Conservation (phyloP, 257 asterid genomes). For the Solanum etuberosum region DNA sequence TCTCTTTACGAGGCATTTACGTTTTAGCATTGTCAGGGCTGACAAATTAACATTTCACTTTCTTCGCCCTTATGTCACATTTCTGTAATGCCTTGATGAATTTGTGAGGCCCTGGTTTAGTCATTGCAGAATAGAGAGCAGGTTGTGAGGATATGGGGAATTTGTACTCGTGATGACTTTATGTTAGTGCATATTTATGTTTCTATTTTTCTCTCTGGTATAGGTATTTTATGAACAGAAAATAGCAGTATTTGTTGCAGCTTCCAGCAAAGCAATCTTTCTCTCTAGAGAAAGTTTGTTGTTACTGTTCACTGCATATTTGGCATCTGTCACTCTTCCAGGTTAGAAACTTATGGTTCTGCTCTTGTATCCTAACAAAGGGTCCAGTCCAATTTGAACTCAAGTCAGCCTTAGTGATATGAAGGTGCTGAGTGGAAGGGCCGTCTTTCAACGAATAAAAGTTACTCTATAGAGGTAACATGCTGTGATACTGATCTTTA, state of each 20-base stretch:
- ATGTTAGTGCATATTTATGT: not conserved
- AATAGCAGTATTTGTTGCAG: not conserved
- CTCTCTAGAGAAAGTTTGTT: not conserved
- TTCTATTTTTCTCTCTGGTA: not conserved
- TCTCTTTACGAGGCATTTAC: not conserved
- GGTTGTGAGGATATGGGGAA: not conserved
- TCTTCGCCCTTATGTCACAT: not conserved
- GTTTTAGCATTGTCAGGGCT: not conserved
- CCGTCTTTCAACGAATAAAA: not conserved
- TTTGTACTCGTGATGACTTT: not conserved
- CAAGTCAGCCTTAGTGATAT: not conserved
- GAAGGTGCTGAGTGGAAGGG: not conserved
- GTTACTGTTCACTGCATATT: not conserved
- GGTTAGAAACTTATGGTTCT: not conserved
- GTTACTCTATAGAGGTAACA: not conserved
- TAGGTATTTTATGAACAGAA: not conserved
- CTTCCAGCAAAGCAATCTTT: not conserved
- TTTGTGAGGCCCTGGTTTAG: not conserved
- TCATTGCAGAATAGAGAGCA: not conserved
- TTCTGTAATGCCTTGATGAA: not conserved
- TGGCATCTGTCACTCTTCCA: not conserved
- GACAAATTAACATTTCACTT: not conserved
- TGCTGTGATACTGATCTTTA: not conserved
- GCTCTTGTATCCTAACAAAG: not conserved
- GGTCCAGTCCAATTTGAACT: not conserved